These are phyloP conservation scores for Melampsora larici-populina DNA, from an alignment of 1,284 basidiomycete genomes.

Conservation along the genomic window DNA sequence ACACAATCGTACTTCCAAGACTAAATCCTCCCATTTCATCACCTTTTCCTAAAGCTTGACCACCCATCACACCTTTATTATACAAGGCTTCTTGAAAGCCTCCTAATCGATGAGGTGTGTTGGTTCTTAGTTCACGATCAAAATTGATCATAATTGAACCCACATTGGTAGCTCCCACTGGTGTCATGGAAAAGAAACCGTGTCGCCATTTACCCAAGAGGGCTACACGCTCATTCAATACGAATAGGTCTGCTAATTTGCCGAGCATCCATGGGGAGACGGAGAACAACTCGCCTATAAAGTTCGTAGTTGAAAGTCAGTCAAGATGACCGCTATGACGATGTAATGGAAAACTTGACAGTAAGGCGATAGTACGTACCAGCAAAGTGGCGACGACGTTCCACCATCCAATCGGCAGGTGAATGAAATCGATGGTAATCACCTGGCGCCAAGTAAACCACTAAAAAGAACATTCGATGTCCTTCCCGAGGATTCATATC, in stretches of 20 bases:
- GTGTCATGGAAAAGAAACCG: constrained; percentile 96
- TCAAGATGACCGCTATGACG: not conserved
- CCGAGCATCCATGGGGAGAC: constrained; percentile 95
- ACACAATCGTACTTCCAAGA: constrained; percentile 89
- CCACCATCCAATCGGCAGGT: constrained; percentile 93
- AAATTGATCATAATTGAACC: constrained; percentile 96
- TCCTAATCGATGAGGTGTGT: constrained; percentile 35
- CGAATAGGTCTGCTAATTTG: constrained; percentile 86
- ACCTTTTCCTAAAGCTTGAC: constrained; percentile 79
- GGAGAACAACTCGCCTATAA: constrained; percentile 80
- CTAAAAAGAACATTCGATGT: constrained; percentile 83
- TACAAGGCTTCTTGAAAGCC: constrained; percentile 73
- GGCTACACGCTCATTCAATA: constrained; percentile 94
- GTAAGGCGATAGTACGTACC: constrained; percentile 58
- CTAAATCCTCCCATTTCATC: constrained; percentile 98
- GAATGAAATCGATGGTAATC: constrained; percentile 99
- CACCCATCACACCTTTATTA: constrained; percentile 70
- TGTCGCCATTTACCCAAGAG: constrained; percentile 92
- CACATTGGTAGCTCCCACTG: constrained; percentile 96
- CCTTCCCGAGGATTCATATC: constrained; percentile 57
- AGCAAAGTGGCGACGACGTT: constrained; percentile 88
- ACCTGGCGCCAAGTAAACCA: constrained; percentile 95
- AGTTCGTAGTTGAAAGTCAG: not conserved
- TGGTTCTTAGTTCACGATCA: constrained; percentile 66
- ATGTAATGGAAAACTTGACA: not conserved